Conservation (phyloP, 2,329 filamentous ascomycete genomes). For the Talaromyces sp. region DNA sequence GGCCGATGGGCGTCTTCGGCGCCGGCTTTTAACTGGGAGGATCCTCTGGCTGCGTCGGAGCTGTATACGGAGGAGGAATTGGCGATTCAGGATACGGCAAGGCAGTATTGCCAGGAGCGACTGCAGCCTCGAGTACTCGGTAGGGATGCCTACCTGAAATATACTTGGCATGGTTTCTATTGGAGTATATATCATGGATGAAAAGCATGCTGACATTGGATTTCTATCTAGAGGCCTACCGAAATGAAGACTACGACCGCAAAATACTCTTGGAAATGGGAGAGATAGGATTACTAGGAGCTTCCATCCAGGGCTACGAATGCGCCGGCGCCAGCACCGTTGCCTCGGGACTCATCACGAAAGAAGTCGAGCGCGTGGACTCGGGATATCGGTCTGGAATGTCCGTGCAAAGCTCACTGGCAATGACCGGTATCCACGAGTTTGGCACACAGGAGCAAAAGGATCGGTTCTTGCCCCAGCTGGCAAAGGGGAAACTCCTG, state of each 20-base stretch:
- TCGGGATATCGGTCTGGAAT: slow-evolving; percentile 89
- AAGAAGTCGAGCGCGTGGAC: slow-evolving; percentile 85
- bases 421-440: slow-evolving; percentile 87
- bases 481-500: slow-evolving; percentile 77
- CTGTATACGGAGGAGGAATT: slow-evolving; percentile 85
- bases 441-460: slow-evolving; percentile 85
- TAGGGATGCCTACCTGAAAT: slow-evolving; percentile 41
- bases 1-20: slow-evolving; percentile 31
- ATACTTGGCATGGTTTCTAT: background rate
- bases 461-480: slow-evolving; percentile 71
- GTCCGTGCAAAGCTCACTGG: slow-evolving; percentile 89
- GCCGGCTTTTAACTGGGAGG: slow-evolving; percentile 80
- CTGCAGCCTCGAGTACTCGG: slow-evolving; percentile 81
- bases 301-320: slow-evolving; percentile 80
- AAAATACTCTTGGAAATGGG: slow-evolving; percentile 90
- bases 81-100: slow-evolving; percentile 83
- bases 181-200: background rate
- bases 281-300: slow-evolving; percentile 79
- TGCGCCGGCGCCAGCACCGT: slow-evolving; percentile 86
- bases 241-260: slow-evolving; percentile 80
- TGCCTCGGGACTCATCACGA: slow-evolving; percentile 82
- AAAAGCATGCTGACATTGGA: background rate
- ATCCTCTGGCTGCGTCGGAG: slow-evolving; percentile 71
- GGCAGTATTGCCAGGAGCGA: slow-evolving; percentile 88
- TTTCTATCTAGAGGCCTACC: slow-evolving; percentile 65